Conservation (phyloP, 192 early-diverging fungal genomes). For the Backusella psychrophila region DNA sequence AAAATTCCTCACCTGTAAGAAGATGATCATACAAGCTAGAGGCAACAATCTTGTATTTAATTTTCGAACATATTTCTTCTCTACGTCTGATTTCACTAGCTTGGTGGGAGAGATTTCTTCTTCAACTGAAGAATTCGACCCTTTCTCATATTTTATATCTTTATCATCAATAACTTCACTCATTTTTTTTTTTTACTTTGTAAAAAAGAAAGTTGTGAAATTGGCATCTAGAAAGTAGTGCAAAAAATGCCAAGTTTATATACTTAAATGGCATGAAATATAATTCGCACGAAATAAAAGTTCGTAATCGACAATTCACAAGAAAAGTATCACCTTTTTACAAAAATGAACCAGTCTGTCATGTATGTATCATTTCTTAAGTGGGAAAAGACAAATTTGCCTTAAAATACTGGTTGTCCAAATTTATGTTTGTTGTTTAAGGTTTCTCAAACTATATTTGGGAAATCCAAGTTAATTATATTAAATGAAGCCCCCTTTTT, state of each 20-base stretch:
- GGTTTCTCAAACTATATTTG: background rate
- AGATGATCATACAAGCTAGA: background rate
- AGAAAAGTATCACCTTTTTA: background rate
- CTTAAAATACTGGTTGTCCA: background rate
- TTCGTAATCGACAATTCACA: background rate
- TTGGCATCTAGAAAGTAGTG: background rate
- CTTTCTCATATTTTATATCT: conserved; percentile 1
- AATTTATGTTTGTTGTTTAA: background rate
- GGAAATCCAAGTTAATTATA: background rate
- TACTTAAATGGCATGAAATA: background rate
- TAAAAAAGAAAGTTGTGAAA: background rate
- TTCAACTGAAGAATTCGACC: background rate
- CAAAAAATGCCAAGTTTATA: background rate
- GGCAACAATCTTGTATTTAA: conserved; percentile 1
- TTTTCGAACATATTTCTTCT: background rate
- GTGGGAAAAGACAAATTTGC: background rate
- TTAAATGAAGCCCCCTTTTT: background rate
- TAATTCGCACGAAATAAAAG: background rate
- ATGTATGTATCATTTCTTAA: background rate
- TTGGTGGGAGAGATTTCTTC: background rate
- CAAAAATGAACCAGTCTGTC: background rate
- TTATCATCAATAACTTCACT: background rate
- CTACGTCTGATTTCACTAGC: background rate
- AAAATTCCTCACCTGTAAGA: background rate
- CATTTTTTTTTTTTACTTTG: background rate